Conservation (phyloP, 2,329 filamentous ascomycete species). For the Spiromastix sp. region DNA sequence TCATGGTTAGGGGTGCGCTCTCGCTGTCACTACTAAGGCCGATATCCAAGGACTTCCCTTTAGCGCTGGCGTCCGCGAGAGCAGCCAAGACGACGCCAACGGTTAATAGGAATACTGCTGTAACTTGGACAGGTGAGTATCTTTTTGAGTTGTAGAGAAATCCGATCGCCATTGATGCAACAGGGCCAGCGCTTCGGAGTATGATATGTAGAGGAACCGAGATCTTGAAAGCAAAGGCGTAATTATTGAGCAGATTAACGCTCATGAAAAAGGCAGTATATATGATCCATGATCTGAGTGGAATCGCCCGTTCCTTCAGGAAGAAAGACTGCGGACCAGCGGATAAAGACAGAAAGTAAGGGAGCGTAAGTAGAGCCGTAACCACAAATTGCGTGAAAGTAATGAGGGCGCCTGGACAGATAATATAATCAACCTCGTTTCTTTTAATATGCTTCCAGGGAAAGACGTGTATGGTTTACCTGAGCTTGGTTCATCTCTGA, state of each 20-base stretch:
- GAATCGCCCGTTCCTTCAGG: conserved; percentile 66
- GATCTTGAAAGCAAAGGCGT: conserved; percentile 93
- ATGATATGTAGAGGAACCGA: conserved; percentile 97
- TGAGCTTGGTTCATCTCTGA: conserved; percentile 69
- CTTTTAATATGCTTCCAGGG: background rate
- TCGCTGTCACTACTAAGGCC: conserved; percentile 27
- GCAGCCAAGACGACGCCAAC: conserved; percentile 78
- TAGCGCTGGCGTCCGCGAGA: conserved; percentile 77
- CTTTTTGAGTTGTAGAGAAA: conserved; percentile 67
- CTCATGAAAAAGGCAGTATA: conserved; percentile 86
- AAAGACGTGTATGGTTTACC: conserved; percentile 42
- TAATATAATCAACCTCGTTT: background rate
- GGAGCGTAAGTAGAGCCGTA: conserved; percentile 66
- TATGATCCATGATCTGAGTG: conserved; percentile 71
- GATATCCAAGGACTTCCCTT: conserved; percentile 42
- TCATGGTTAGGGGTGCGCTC: conserved; percentile 30
- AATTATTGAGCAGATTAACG: conserved; percentile 95
- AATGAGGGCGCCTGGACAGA: conserved; percentile 58
- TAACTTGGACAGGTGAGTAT: conserved; percentile 69
- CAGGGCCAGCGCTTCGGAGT: conserved; percentile 84
- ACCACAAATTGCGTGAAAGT: conserved; percentile 86
- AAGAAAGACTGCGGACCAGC: conserved; percentile 55
- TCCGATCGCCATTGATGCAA: conserved; percentile 89
- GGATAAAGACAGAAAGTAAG: conserved; percentile 60
- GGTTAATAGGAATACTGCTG: conserved; percentile 74